phyloP scores from a whole-genome alignment of 2,329 filamentous ascomycete species.

The Colletotrichum endophyticum region DNA sequence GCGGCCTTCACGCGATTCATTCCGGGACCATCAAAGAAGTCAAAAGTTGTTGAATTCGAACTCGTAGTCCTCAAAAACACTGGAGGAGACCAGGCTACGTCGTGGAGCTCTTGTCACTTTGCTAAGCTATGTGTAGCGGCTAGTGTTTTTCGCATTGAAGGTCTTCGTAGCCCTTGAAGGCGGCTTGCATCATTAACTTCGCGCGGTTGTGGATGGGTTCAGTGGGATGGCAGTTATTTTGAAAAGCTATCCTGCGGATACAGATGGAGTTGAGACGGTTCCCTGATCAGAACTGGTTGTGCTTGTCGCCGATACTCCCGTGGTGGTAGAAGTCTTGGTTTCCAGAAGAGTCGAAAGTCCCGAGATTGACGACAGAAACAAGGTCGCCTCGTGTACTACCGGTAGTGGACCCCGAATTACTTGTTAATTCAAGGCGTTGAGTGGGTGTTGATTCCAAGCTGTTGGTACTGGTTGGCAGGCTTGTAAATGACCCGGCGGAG shows the following conservation, averaged over 20 bases:
- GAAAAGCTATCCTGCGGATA: neutral
- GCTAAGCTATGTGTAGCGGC: neutral
- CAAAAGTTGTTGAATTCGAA: neutral
- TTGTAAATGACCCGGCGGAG: neutral
- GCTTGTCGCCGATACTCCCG: neutral
- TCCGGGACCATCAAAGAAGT: neutral
- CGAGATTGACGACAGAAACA: neutral
- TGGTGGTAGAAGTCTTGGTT: neutral
- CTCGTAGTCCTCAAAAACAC: neutral
- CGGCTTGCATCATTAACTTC: neutral
- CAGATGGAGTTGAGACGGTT: neutral
- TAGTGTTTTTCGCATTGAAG: neutral
- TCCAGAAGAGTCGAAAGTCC: neutral
- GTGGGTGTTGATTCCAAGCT: neutral
- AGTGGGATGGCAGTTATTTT: neutral
- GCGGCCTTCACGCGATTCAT: neutral
- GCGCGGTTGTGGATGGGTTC: neutral
- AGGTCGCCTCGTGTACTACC: neutral
- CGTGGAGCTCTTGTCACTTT: neutral
- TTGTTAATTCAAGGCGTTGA: neutral
- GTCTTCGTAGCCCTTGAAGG: neutral
- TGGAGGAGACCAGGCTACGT: neutral
- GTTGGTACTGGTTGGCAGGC: neutral
- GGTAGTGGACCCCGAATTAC: neutral
- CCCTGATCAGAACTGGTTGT: neutral